phyloP scores from a whole-genome alignment of 805 yeast species.

The Diddensiella transvaalensis region DNA sequence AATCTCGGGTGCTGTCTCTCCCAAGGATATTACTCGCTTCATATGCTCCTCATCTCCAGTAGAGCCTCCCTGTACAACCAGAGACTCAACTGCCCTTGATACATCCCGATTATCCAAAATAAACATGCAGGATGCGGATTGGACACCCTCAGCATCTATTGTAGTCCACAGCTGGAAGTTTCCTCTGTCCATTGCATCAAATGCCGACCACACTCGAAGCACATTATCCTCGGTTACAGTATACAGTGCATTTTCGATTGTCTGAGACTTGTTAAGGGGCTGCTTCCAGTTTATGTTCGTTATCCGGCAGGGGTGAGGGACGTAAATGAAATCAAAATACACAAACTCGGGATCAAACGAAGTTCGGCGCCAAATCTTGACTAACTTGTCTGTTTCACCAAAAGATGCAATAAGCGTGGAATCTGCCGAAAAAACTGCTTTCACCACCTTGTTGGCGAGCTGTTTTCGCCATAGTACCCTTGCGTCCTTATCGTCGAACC shows the following conservation, averaged over 20 bases:
- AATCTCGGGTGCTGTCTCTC: constrained; percentile 20
- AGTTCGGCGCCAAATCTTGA: constrained; percentile 75
- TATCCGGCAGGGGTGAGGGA: constrained; percentile 62
- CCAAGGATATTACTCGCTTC: constrained; percentile 19
- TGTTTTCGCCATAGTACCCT: constrained; percentile 41
- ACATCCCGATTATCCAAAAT: constrained; percentile 42
- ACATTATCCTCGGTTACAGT: constrained; percentile 58
- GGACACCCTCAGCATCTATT: constrained; percentile 39
- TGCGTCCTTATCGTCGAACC: constrained; percentile 19
- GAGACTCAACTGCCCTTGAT: constrained; percentile 26
- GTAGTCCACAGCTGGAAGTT: constrained; percentile 39
- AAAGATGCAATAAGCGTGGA: constrained; percentile 63
- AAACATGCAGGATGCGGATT: constrained; percentile 28
- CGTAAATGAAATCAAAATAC: constrained; percentile 62
- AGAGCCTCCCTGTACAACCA: constrained; percentile 8
- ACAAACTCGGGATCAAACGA: constrained; percentile 62
- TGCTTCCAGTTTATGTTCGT: constrained; percentile 57
- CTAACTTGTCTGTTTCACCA: constrained; percentile 58
- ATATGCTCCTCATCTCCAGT: constrained; percentile 14
- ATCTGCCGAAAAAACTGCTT: constrained; percentile 60
- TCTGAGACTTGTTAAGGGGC: constrained; percentile 34
- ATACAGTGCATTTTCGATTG: constrained; percentile 53
- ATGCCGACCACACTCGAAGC: constrained; percentile 57
- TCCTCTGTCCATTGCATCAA: constrained; percentile 20
- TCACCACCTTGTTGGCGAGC: constrained; percentile 61